Evolutionary conservation across 495 filamentous ascomycete species (phyloP).

Genomic region (Trypethelium eluteriae): DNA sequence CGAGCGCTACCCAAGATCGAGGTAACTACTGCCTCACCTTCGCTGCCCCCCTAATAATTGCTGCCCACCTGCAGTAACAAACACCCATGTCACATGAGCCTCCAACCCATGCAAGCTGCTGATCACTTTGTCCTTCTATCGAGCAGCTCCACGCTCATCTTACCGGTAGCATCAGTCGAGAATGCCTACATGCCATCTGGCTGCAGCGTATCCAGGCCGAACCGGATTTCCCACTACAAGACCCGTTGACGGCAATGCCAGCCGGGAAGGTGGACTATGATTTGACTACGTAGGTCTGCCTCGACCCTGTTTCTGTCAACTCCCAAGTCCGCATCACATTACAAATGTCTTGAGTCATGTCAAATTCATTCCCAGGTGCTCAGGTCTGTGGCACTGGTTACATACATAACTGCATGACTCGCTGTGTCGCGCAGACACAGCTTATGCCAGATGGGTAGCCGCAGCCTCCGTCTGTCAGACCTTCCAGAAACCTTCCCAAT

Average conservation of each 20-base stretch:
- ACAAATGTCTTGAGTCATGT: too few relatives aligned
- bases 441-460: neutral
- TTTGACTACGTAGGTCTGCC: conserved; percentile 51
- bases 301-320: neutral
- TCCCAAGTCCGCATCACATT: too few relatives aligned
- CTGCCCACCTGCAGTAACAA: neutral
- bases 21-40: conserved; percentile 15
- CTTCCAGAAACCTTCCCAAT: conserved; percentile 5
- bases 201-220: conserved; percentile 45
- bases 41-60: too few relatives aligned
- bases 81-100: neutral
- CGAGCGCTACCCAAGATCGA: conserved; percentile 33
- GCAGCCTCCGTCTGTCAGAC: conserved; percentile 6
- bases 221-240: conserved; percentile 48
- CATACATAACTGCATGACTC: neutral
- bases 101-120: neutral
- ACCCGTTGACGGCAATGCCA: conserved; percentile 63
- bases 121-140: neutral
- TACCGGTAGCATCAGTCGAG: conserved; percentile 67
- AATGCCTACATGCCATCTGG: conserved; percentile 74
- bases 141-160: conserved; percentile 74
- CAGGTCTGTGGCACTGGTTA: too few relatives aligned
- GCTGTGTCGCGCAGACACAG: neutral
- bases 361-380: too few relatives aligned
- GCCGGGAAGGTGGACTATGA: conserved; percentile 61